phyloP scores from a whole-genome alignment of 106 monocot genomes.

The Dactylorhiza incarnata region DNA sequence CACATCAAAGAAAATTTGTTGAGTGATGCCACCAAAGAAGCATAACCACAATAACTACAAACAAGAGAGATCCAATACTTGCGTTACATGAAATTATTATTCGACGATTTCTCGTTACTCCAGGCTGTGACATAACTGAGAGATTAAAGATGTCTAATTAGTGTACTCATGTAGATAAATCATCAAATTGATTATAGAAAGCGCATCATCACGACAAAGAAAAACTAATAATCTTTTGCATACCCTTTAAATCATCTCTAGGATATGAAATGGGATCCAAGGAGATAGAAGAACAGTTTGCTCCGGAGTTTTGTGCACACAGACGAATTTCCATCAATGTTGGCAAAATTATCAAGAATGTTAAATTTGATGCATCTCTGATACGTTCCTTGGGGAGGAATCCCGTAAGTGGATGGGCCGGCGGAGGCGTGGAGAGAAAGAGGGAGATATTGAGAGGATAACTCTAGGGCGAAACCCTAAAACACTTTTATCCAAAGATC shows the following conservation, averaged over 20 bases:
- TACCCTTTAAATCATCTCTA: slow-evolving; percentile 74
- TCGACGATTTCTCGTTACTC: slow-evolving; percentile 31
- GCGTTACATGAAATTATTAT: slow-evolving; percentile 55
- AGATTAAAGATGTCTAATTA: slow-evolving; percentile 25
- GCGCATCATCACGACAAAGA: not conserved
- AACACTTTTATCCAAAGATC: no score
- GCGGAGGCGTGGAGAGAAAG: no score
- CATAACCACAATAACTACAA: slow-evolving; percentile 32
- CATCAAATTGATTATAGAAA: slow-evolving; percentile 1
- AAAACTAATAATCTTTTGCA: not conserved
- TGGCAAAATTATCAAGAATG: slow-evolving; percentile 16
- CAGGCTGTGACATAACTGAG: slow-evolving; percentile 55
- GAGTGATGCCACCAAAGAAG: slow-evolving; percentile 74
- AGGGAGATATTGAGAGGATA: no score
- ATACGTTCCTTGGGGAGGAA: no score
- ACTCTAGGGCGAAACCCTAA: no score
- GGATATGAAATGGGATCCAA: slow-evolving; percentile 69
- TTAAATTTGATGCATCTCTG: not conserved
- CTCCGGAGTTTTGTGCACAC: slow-evolving; percentile 40
- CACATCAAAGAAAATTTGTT: slow-evolving; percentile 86
- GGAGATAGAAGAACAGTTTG: slow-evolving; percentile 74
- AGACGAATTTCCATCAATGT: slow-evolving; percentile 84
- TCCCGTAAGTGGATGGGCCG: no score
- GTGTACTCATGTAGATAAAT: slow-evolving; percentile 8
- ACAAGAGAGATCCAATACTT: slow-evolving; percentile 41